Evolutionary conservation across 2,329 filamentous ascomycete species (phyloP).

Genomic region (Neurospora sp.): DNA sequence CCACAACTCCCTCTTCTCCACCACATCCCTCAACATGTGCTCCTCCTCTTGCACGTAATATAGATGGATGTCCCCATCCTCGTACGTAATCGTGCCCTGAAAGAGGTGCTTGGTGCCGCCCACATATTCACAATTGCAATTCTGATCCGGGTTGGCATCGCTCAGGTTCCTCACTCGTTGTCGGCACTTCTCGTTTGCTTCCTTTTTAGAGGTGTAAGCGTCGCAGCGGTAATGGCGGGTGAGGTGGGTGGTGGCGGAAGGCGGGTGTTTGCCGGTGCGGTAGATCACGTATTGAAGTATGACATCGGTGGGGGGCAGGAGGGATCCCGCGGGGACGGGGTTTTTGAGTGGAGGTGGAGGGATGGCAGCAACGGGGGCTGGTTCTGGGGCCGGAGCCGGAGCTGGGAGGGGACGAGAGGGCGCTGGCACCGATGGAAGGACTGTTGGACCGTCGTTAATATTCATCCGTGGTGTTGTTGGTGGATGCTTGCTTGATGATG

Average conservation of each 20-base stretch:
- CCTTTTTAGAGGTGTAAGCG: neutral
- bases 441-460: fast-evolving
- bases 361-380: neutral
- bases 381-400: neutral
- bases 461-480: neutral
- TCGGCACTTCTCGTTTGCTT: neutral
- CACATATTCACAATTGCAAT: neutral
- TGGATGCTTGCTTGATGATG: neutral
- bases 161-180: neutral
- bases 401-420: neutral
- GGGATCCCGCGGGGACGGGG: neutral
- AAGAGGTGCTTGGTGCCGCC: neutral
- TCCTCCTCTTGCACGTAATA: neutral
- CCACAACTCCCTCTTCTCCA: neutral
- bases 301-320: neutral
- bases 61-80: neutral
- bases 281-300: neutral
- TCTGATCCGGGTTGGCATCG: no score
- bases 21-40: neutral
- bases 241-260: neutral
- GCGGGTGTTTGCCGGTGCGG: neutral
- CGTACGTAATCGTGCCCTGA: neutral
- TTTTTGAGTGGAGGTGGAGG: neutral
- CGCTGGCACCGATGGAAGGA: fast-evolving
- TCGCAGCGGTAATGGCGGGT: neutral